Percentiles rank a stretch among this genome's conserved stretches.
Evolutionary conservation across 2,329 filamentous ascomycete genomes (phyloP).

Genomic region (Cladosporium phlei): DNA sequence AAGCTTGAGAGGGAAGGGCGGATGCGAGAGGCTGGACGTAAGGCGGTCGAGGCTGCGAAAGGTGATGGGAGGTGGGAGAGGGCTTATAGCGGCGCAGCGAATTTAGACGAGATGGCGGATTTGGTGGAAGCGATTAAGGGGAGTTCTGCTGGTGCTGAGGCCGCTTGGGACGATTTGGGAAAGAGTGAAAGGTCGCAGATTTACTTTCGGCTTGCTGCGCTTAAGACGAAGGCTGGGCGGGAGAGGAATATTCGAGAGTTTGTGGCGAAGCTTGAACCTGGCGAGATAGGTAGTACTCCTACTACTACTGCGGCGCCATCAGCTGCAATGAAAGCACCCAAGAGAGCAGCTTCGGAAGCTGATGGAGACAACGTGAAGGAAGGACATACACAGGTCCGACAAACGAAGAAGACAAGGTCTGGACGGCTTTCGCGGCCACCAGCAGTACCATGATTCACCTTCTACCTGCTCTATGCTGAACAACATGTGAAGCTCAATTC

Average conservation of each 20-base stretch:
- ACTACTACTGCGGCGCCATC: too few relatives aligned
- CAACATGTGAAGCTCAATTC: too few relatives aligned
- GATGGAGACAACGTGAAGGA: background rate
- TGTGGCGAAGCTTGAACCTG: constrained; percentile 18
- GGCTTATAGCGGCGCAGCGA: constrained; percentile 51
- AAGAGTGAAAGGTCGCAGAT: constrained; percentile 46
- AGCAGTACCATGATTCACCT: too few relatives aligned
- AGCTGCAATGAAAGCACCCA: background rate
- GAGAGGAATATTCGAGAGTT: constrained; percentile 38
- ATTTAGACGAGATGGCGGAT: constrained; percentile 46
- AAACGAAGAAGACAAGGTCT: background rate
- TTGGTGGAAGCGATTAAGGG: constrained; percentile 42
- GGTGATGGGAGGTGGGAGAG: constrained; percentile 55
- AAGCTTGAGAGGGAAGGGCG: constrained; percentile 42
- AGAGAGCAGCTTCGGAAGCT: background rate
- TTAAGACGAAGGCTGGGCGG: constrained; percentile 28
- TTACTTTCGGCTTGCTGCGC: constrained; percentile 43
- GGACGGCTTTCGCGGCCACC: background rate
- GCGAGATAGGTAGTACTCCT: too few relatives aligned
- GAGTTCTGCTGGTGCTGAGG: constrained; percentile 32
- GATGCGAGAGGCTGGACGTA: constrained; percentile 47
- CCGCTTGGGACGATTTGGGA: constrained; percentile 43
- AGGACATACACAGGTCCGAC: background rate
- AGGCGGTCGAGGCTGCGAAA: constrained; percentile 52
- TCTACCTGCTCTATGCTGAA: too few relatives aligned